phyloP scores from a whole-genome alignment of 2,329 filamentous ascomycete genomes.

The Alternaria novae-zelandiae region DNA sequence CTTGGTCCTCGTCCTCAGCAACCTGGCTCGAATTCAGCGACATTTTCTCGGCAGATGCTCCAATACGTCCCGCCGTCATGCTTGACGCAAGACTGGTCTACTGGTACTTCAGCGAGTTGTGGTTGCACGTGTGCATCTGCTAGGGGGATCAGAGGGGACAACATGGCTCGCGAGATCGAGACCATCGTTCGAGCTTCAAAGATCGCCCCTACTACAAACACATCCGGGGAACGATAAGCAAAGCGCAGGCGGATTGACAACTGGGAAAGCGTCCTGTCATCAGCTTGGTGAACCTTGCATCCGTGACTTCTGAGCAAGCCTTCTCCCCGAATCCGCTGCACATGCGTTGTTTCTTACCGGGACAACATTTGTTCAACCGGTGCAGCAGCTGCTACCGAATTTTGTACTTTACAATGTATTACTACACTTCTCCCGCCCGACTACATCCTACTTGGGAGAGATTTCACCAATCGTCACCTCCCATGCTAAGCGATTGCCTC shows the following conservation, averaged over 20 bases:
- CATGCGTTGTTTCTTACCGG: background rate
- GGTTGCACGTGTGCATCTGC: slow-evolving; percentile 7
- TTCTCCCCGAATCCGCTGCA: background rate
- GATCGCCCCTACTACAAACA: background rate
- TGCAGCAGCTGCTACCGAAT: background rate
- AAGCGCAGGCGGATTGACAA: background rate
- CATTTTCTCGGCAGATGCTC: background rate
- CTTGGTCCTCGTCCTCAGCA: background rate
- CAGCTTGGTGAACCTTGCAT: background rate
- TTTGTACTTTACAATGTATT: background rate
- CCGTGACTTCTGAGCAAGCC: background rate
- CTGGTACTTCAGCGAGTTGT: slow-evolving; percentile 6
- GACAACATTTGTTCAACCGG: background rate
- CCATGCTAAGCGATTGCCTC: background rate
- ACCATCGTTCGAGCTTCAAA: background rate
- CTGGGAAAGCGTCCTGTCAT: no score
- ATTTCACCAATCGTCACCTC: background rate
- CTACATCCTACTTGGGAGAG: background rate
- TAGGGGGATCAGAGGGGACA: background rate
- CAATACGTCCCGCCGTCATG: background rate
- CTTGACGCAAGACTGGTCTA: background rate
- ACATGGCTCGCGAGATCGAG: slow-evolving; percentile 5
- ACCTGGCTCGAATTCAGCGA: background rate
- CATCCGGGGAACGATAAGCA: background rate
- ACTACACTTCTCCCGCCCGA: background rate